Evolutionary conservation across 164 flowering plant species (phyloP).

Genomic region (Cinnamomum micranthum): DNA sequence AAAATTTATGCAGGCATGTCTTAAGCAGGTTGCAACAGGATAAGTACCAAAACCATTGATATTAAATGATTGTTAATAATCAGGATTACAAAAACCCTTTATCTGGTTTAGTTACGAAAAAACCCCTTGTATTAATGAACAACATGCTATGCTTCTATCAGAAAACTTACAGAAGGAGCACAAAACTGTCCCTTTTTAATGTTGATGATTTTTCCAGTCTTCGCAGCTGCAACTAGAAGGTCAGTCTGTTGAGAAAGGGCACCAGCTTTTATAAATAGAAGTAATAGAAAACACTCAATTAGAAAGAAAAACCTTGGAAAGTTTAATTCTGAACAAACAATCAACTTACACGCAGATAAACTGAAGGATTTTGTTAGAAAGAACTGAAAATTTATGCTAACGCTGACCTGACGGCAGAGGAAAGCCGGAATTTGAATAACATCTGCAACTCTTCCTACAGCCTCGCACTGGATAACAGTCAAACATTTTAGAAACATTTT

Average conservation of each 20-base stretch:
- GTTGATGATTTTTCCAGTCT: constrained; percentile 90
- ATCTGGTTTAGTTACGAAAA: not conserved
- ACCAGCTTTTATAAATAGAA: no score
- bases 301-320: not conserved
- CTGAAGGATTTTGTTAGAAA: not conserved
- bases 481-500: not conserved
- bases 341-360: not conserved
- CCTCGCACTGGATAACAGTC: constrained; percentile 60
- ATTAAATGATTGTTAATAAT: not conserved
- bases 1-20: not conserved
- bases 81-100: not conserved
- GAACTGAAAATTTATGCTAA: not conserved
- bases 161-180: constrained; percentile 78
- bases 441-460: constrained; percentile 90
- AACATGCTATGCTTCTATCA: not conserved
- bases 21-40: not conserved
- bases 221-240: constrained; percentile 93
- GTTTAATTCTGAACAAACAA: not conserved
- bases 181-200: constrained; percentile 98
- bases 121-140: not conserved
- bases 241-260: constrained; percentile 65
- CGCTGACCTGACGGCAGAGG: constrained; percentile 85
- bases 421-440: constrained; percentile 98
- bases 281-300: constrained; percentile 3
- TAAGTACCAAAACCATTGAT: not conserved